Percentiles rank a stretch among this genome's conserved stretches.
Conservation (phyloP, 192 early-diverging fungal genomes). For the Umbelopsis sp. region DNA sequence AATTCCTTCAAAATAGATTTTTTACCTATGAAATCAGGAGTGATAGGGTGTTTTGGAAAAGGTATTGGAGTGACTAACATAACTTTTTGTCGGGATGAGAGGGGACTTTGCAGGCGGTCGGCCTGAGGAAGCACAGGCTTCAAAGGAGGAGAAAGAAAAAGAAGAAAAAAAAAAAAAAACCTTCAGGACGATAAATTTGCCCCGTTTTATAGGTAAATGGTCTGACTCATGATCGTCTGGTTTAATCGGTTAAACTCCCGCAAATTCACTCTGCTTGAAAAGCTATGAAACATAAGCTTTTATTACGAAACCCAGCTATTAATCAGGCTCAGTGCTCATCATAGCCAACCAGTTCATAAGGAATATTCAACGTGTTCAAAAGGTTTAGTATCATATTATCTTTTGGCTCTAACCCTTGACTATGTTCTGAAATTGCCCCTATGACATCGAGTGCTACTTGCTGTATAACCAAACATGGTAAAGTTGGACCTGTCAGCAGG, state of each 20-base stretch:
- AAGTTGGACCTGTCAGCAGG: background rate
- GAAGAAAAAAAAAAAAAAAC: constrained; percentile 15
- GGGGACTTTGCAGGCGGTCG: background rate
- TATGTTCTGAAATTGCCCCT: background rate
- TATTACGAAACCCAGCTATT: too few species aligned
- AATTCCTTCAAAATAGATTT: background rate
- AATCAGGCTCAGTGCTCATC: too few species aligned
- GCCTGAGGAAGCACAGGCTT: background rate
- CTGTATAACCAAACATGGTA: background rate
- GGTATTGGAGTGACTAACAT: constrained; percentile 9
- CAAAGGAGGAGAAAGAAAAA: background rate
- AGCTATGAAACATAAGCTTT: too few species aligned
- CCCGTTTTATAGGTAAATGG: background rate
- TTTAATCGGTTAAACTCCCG: too few species aligned
- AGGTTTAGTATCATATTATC: too few species aligned
- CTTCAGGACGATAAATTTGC: background rate
- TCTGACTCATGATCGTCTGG: constrained; percentile 4
- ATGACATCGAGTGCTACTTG: constrained; percentile 21
- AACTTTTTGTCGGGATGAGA: background rate
- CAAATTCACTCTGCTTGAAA: too few species aligned
- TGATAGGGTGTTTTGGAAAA: background rate
- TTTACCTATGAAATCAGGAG: constrained; percentile 16
- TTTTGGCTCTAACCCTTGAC: too few species aligned
- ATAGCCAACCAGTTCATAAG: too few species aligned
- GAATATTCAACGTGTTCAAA: too few species aligned